Evolutionary conservation across 495 filamentous ascomycete species (phyloP).

Genomic region (Hypoxylon perforatum): DNA sequence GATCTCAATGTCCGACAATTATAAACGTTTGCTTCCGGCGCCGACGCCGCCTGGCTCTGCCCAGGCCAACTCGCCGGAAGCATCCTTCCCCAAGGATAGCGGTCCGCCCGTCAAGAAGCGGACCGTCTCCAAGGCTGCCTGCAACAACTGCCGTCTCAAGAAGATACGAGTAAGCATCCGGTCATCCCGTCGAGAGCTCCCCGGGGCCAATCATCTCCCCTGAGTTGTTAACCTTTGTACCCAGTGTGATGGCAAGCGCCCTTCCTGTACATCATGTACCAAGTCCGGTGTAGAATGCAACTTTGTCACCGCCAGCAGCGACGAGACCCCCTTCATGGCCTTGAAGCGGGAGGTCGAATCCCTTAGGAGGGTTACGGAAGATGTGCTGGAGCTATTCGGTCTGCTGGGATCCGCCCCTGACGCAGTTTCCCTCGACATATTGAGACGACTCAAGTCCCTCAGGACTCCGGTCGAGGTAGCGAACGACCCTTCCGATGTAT

Average conservation of each 20-base stretch:
- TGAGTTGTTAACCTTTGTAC: conserved; percentile 10
- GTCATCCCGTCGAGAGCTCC: not conserved
- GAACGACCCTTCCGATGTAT: conserved; percentile 31
- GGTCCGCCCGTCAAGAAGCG: conserved; percentile 40
- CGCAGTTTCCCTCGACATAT: conserved; percentile 33
- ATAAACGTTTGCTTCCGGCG: conserved; percentile 39
- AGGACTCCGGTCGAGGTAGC: conserved; percentile 28
- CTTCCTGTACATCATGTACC: conserved; percentile 32
- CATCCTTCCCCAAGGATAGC: conserved; percentile 22
- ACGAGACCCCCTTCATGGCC: conserved; percentile 41
- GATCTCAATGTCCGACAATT: conserved; percentile 36
- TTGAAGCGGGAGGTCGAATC: conserved; percentile 41
- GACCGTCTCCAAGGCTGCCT: conserved; percentile 39
- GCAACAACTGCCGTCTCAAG: conserved; percentile 37
- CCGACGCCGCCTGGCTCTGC: conserved; percentile 30
- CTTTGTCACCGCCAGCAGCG: conserved; percentile 39
- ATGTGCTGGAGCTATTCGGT: conserved; percentile 32
- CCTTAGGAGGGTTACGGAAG: conserved; percentile 35
- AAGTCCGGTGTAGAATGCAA: conserved; percentile 32
- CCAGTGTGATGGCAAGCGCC: conserved; percentile 38
- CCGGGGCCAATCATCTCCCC: too few species aligned
- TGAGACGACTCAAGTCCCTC: conserved; percentile 33
- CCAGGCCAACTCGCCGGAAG: conserved; percentile 24
- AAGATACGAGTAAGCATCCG: conserved; percentile 32
- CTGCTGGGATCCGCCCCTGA: conserved; percentile 37